Evolutionary conservation across 148 eudicot species (phyloP), one percentile per base, ranked within the genome.

Genomic region (Rhododendron ovatum): DNA sequence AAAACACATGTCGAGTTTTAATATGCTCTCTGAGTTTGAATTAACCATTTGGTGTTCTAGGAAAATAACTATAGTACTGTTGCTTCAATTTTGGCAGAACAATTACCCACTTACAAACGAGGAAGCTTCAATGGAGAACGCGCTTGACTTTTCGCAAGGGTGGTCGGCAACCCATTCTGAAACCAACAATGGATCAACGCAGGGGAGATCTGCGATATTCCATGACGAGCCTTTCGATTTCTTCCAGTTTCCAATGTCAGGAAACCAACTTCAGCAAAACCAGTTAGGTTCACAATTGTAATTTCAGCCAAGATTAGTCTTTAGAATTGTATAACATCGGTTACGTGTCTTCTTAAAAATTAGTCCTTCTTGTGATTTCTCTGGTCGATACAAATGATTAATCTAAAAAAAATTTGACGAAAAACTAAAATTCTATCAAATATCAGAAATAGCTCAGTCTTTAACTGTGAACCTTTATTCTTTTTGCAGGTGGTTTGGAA

Each of bases 71-170:
- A 55, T 3, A 3, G 1, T n/a, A 45, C 37, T 41, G 39, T 28
- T 73, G 13, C 47, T 73, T 84, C 24, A 33, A 24, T 83, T 35
- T 73, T 71, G 41, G 73, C 88, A 91, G 93, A 82, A 85, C 55
- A 88, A 87, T 84, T 85, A 20, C 7, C 81, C 47, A 71, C 78
- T 86, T 71, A 69, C 84, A 18, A 87, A 69, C n/a, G 84, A 81
- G 55, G 89, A 85, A 81, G 81, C 88, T 53, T 83, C 88, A 20
- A 71, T 65, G 84, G 90, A 84, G 84, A 84, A 86, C 61, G 81
- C 86, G 67, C 73, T 87, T 73, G 94, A 90, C 45, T 90, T 86
- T 81, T 89, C 94, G 84, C 92, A 92, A 43, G 89, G 90, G 73
- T 82, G 90, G 74, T 93, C 95, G 26, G 74, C 92, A 39, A 87